Evolutionary conservation across 1,284 basidiomycete species (phyloP), one percentile per base, ranked within the genome.

Genomic region (Anthracocystis panici-leucophaei): DNA sequence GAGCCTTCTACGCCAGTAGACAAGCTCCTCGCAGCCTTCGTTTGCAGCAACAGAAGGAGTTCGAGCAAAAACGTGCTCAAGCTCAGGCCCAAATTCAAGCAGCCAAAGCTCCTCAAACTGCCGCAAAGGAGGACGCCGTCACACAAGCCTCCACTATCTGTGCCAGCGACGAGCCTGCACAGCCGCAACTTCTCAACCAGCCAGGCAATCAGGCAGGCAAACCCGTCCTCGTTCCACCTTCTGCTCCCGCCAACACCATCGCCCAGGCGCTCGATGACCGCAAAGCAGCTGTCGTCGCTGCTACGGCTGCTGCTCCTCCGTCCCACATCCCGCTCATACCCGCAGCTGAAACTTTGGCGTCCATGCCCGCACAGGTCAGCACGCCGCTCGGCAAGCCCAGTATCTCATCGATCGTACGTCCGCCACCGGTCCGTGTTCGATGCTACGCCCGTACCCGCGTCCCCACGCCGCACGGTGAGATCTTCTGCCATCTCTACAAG

Each of bases 401-500:
- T 53, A 66, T 80, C 29, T 67, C 80, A 16, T 74, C 72, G 16
- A 78, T 80, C 57, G 75, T 78, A 2, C 65, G 75, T 29, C 75
- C 78, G 5, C 78, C 81, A 0, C 82, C 81, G 3, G 67, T 84
- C 14, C 49, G 66, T 8, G 79, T 95, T 23, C 91, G 91, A 83
- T 99, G 97, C 86, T 93, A 97, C 90, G 97, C 95, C 3, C 92
- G 97, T 62, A 98, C 97, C 5, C 91, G 97, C 50, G 93, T 99
- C 79, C 97, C 97, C 21, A 99, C 97, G 0, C 93, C 94, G 0
- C 94, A 99, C 83, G 96, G 96, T 25, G 91, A 94, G 21, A 90
- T 92, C 35, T 98, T 98, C 86, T 89, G 97, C 16, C 95, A 99
- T 83, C 88, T 99, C 42, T 99, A 99, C 87, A 87, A 87, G 65